Base-by-base conservation (phyloP, 2,329 filamentous ascomycete species). In the Pseudocercospora macadamiae region DNA sequence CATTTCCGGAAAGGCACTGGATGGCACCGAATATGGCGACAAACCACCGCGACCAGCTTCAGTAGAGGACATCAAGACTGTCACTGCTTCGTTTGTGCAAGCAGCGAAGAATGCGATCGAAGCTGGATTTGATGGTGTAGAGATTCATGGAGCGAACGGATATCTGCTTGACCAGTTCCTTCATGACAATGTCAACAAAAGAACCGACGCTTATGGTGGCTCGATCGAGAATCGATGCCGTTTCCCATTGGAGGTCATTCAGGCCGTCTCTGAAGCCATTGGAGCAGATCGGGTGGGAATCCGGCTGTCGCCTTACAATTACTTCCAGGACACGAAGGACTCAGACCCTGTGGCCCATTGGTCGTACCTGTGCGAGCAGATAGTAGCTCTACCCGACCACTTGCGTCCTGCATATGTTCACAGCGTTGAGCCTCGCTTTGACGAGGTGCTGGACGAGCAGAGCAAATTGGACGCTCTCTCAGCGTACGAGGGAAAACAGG, bases 131-230 rank as follows among this genome's bases (percentile, higher is more conserved):
- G 86, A 89, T 66, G 83, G 83, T 2, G 79, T 89, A 16, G 86
- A 79, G 47, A 71, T 79, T 14, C 75, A 78, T 57, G 65, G 63
- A 55, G 48, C 49, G 21, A 57, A 57, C 16, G 55, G 66, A 18
- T 90, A 90, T 66, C 77, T 91, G 1, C 69, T 88, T 2, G 80
- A 81, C 57, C 80, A 86, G 65, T 91, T 90, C 69, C 73, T 89
- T n/a, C 86, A 83, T 59, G 79, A 82, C 57, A 79, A 73, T 10
- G 74, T 76, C 66, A 86, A 86, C 69, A 74, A 75, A 30, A 77
- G 84, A 7, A 82, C 73, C 1, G 80, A 81, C 45, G 65, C 42
- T 51, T 80, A 72, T 68, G 79, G 70, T 2, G 79, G 79, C 3
- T 74, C 71, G 9, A 67, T 79, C 7, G 74, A 77, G 71, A 79